Evolutionary conservation across 2,329 filamentous ascomycete species (phyloP), one percentile per base, ranked within the genome.

Genomic region (Canariomyces notabilis): DNA sequence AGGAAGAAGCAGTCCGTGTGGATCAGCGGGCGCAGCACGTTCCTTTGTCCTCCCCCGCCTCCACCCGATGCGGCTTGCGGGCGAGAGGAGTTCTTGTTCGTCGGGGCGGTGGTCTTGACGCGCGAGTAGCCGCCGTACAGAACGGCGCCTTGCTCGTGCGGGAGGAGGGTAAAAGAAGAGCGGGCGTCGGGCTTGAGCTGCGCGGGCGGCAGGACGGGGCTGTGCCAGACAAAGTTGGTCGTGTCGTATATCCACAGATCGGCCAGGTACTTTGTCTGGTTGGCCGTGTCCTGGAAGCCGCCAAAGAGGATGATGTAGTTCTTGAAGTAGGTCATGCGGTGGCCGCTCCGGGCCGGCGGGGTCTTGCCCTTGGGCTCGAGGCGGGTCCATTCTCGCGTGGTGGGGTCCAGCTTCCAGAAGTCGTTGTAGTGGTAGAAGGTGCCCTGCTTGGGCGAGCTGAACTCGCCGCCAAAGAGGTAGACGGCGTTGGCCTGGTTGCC

Each of bases 381-480:
- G 51, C 90, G 85, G 46, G 82, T 87, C 93, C 93, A 98, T 70
- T 98, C 93, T 58, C 89, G 77, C 6, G 80, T 83, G 7, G 76
- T 77, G 0, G 91, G 86, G 61, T 97, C 90, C 35, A 97, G 77
- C 40, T 85, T 78, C 91, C 93, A 98, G 65, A 98, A 97, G 69
- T 97, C 93, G 61, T 95, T 95, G 71, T 98, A 98, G 67, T 98
- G 93, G 66, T 98, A 96, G 61, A 98, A 98, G 0, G 91, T 97
- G 4, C 93, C 93, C 67, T 97, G 93, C 64, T 96, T 97, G 2
- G 93, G 93, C 21, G 85, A 91, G 48, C 87, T 94, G 66, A 98
- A 98, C 68, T 98, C 93, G 51, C 91, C 93, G 54, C 93, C 93
- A 61, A 97, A 97, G 14, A 98, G 71, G 64, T 95, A 98, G 42